Evolutionary conservation across 352 stramenopile species (phyloP), one percentile per base, ranked within the genome.

Genomic region (Aphanomyces astaci): DNA sequence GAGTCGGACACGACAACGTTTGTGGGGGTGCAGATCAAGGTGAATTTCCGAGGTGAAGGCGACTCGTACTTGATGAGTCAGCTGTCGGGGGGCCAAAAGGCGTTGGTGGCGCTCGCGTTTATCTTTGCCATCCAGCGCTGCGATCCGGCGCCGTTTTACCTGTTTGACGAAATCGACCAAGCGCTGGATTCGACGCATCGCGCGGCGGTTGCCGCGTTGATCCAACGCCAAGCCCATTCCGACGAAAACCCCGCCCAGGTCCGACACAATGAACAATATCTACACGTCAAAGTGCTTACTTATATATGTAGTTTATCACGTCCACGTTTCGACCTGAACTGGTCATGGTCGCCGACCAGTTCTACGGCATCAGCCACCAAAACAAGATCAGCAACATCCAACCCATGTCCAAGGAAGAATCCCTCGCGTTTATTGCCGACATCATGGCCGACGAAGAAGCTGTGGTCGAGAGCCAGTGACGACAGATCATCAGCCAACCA

Each of bases 91-190:
- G 98, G 98, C 3, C 97, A 99, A 75, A 99, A 99, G 74, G 95
- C 97, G 1, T 81, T 99, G 40, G 96, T 99, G 15, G 97, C 97
- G 3, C 83, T 99, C 36, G 96, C 97, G n/a, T 97, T 99, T 68
- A 99, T 99, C 69, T 99, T 99, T 77, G 96, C 98, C 3, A 99
- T 99, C 62, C 90, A 98, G 75, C 88, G 97, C 36, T 98, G 96
- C 66, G 97, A 99, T 73, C 97, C 98, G 62, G 97, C 97, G 46
- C 97, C 98, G 5, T 99, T 99, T 78, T 99, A 99, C 75, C 85
- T 99, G 33, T 99, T 99, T 75, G 98, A 99, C 76, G 98, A 99
- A 73, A 97, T 99, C 51, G 98, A 99, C 72, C 95, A 99, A 79
- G 97, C 97, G 19, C 78, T 99, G n/a, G 98, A 99, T 78, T 95